phyloP scores from a whole-genome alignment of 768 basidiomycete species.

The Phylloporus sp. region DNA sequence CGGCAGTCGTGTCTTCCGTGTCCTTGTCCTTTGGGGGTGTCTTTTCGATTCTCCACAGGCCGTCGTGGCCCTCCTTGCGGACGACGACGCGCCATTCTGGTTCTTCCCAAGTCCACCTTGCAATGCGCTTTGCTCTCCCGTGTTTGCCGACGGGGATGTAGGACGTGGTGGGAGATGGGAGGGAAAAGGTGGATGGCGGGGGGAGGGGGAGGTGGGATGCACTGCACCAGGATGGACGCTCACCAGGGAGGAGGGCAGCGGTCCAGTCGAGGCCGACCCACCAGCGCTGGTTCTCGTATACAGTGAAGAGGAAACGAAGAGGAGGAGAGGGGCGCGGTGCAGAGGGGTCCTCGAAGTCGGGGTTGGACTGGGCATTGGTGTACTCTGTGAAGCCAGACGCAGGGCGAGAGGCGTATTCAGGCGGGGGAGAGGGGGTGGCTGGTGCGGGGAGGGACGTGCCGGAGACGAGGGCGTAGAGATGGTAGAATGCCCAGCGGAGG shows the following conservation, averaged over 20 bases:
- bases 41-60: conserved; percentile 53
- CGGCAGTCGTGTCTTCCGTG: conserved; percentile 41
- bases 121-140: conserved; percentile 61
- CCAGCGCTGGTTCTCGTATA: conserved; percentile 95
- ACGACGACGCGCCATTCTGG: conserved; percentile 83
- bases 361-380: conserved; percentile 12
- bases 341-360: conserved; percentile 9
- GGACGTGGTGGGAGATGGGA: conserved; percentile 60
- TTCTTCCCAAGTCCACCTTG: conserved; percentile 88
- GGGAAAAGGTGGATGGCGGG: conserved; percentile 64
- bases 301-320: conserved; percentile 80
- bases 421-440: conserved; percentile 30
- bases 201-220: conserved; percentile 53
- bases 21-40: conserved; percentile 48
- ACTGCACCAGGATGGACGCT: conserved; percentile 87
- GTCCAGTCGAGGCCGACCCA: conserved; percentile 99
- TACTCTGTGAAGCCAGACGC: conserved; percentile 17
- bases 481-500: conserved; percentile 60
- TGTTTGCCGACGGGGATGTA: conserved; percentile 49
- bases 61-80: conserved; percentile 47
- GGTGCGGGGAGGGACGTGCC: conserved; percentile 49
- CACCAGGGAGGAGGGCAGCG: conserved; percentile 81
- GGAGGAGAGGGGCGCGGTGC: conserved; percentile 23
- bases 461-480: conserved; percentile 47
- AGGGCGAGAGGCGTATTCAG: conserved; percentile 27